These are phyloP conservation scores for Penicillium hordei DNA, from an alignment of 2,329 filamentous ascomycete genomes.

Conservation along the genomic window DNA sequence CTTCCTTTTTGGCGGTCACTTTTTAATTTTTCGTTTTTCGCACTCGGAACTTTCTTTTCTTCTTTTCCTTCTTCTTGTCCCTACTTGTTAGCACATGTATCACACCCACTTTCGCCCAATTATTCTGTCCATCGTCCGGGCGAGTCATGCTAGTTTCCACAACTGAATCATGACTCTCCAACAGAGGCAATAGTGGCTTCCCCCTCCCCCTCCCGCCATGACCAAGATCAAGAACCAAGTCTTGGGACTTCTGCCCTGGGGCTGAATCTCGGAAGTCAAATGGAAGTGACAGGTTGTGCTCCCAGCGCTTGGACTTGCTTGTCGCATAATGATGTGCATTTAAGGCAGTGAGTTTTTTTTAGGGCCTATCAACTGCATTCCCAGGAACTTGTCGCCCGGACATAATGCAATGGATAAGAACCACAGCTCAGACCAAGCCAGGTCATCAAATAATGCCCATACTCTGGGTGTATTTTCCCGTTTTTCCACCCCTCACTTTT, in stretches of 20 bases:
- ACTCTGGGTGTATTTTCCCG: not conserved
- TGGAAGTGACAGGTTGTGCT: conserved; percentile 10
- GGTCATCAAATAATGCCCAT: not conserved
- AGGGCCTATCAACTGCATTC: conserved; percentile 5
- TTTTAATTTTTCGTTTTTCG: conserved; percentile 5
- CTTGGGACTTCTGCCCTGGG: conserved; percentile 6
- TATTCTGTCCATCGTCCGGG: not conserved
- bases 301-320: conserved; percentile 3
- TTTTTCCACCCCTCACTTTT: not conserved
- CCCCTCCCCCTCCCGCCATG: conserved; percentile 4
- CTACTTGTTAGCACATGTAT: conserved; percentile 1
- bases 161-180: not conserved
- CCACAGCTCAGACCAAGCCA: not conserved
- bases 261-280: conserved; percentile 10
- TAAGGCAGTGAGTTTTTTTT: conserved; percentile 1
- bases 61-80: conserved; percentile 8
- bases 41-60: conserved; percentile 12
- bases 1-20: conserved; percentile 11
- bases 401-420: not conserved
- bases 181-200: not conserved
- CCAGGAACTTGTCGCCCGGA: conserved; percentile 1
- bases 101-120: not conserved
- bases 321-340: conserved; percentile 12
- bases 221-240: not conserved
- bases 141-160: not conserved